phyloP scores from a whole-genome alignment of 805 yeast genomes.

The Priceomyces medius region DNA sequence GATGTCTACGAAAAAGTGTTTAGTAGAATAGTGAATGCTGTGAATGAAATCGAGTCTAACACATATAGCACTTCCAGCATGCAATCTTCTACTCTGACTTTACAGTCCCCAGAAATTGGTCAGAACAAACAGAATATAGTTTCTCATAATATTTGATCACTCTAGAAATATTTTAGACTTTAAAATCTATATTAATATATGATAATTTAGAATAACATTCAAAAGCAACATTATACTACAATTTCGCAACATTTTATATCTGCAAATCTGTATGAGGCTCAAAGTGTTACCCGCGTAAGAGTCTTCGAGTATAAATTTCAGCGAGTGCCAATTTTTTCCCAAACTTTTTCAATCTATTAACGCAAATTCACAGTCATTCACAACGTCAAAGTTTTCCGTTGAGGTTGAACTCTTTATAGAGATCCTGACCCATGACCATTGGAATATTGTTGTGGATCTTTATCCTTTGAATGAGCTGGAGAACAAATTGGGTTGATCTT shows the following conservation, averaged over 20 bases:
- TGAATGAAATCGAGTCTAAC: conserved; percentile 4
- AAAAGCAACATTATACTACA: no score
- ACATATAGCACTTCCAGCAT: background rate
- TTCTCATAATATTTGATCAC: no score
- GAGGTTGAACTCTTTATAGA: conserved; percentile 68
- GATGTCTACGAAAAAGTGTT: conserved; percentile 26
- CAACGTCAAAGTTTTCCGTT: conserved; percentile 61
- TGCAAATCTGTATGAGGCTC: background rate
- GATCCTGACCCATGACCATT: conserved; percentile 68
- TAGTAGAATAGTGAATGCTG: conserved; percentile 14
- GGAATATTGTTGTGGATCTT: conserved; percentile 53
- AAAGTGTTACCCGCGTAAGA: conserved; percentile 1
- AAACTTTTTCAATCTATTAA: conserved; percentile 48
- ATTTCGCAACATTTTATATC: background rate
- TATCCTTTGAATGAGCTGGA: conserved; percentile 54
- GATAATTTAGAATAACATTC: no score
- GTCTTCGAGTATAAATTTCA: background rate
- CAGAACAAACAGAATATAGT: no score
- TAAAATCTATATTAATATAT: no score
- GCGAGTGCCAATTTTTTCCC: conserved; percentile 7
- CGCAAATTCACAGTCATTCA: conserved; percentile 69
- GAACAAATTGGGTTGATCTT: conserved; percentile 58
- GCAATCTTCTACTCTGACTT: conserved; percentile 4
- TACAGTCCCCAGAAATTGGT: background rate
- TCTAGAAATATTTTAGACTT: no score